Evolutionary conservation across 768 basidiomycete species (phyloP).

Genomic region (Neoboletus magnificus): DNA sequence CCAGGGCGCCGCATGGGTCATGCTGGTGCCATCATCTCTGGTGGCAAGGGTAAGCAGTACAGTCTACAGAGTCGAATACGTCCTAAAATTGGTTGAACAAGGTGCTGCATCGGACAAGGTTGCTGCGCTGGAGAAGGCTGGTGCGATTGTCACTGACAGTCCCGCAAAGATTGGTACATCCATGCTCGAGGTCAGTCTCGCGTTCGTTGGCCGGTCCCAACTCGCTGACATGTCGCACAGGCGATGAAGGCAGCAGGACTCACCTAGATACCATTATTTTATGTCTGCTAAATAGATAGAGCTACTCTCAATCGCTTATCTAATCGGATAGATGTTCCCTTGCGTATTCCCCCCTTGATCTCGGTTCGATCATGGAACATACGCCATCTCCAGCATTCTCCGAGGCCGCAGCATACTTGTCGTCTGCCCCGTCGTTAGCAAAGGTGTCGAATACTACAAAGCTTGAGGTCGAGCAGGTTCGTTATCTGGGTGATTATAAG

Average conservation of each 20-base stretch:
- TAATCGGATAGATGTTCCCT: slow-evolving; percentile 32
- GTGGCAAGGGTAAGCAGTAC: slow-evolving; percentile 76
- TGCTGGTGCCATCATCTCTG: slow-evolving; percentile 96
- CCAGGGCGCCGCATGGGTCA: slow-evolving; percentile 98
- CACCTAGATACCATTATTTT: slow-evolving; percentile 40
- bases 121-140: slow-evolving; percentile 83
- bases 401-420: slow-evolving; percentile 62
- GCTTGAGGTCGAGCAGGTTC: slow-evolving; percentile 60
- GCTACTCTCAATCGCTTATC: slow-evolving; percentile 26
- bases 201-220: background rate
- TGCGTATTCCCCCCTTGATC: background rate
- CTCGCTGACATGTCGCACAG: slow-evolving; percentile 35
- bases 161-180: slow-evolving; percentile 91
- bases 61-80: background rate
- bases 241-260: slow-evolving; percentile 78
- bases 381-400: slow-evolving; percentile 44
- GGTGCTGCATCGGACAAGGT: slow-evolving; percentile 95
- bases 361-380: slow-evolving; percentile 21
- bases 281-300: background rate
- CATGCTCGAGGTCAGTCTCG: slow-evolving; percentile 76
- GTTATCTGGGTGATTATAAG: slow-evolving; percentile 10
- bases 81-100: slow-evolving; percentile 24
- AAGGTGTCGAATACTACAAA: slow-evolving; percentile 60
- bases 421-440: slow-evolving; percentile 49
- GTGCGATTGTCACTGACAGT: slow-evolving; percentile 90